phyloP scores from a whole-genome alignment of 1,139 yeast genomes.

The Pichia sp. region DNA sequence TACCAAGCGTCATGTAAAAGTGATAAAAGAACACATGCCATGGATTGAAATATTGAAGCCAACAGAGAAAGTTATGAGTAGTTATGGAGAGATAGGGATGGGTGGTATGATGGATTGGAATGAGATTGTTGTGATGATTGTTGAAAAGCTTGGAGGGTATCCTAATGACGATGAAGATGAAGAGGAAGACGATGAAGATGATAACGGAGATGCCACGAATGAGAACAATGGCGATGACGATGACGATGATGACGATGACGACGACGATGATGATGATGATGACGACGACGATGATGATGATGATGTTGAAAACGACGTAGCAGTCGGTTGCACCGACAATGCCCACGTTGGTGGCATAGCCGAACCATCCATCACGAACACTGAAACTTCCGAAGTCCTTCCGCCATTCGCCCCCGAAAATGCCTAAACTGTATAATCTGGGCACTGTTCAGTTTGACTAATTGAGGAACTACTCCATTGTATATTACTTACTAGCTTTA shows the following conservation, averaged over 20 bases:
- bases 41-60: constrained; percentile 89
- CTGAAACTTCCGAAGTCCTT: no score
- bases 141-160: constrained; percentile 78
- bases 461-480: constrained; percentile 78
- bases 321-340: constrained; percentile 1
- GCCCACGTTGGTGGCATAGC: neutral
- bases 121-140: constrained; percentile 82
- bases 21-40: constrained; percentile 79
- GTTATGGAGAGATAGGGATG: constrained; percentile 94
- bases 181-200: constrained; percentile 36
- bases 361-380: no score
- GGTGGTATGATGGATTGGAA: constrained; percentile 91
- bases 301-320: constrained; percentile 10
- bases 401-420: no score
- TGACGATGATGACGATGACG: constrained; percentile 32
- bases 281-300: constrained; percentile 34
- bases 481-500: constrained; percentile 71
- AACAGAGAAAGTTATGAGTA: constrained; percentile 85
- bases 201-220: constrained; percentile 40
- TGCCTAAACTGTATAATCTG: neutral
- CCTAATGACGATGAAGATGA: constrained; percentile 57
- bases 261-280: constrained; percentile 35
- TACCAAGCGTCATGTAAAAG: constrained; percentile 71
- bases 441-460: constrained; percentile 6
- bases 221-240: constrained; percentile 41